Conservation (phyloP, 1,284 basidiomycete species). For the Moniliophthora roreri region DNA sequence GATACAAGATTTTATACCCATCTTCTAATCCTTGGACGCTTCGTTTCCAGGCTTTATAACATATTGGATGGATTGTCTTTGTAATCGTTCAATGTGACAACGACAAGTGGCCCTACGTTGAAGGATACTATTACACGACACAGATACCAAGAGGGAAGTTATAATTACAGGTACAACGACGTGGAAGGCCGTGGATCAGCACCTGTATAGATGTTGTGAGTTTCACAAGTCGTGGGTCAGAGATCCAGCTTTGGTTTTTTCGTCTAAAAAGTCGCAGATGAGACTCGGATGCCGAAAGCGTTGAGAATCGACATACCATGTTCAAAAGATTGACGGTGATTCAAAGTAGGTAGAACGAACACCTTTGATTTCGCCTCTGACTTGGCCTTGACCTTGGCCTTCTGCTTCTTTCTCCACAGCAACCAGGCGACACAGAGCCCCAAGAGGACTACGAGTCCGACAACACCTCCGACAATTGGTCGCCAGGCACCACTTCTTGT, state of each 20-base stretch:
- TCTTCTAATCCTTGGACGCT: conserved; percentile 52
- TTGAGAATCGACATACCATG: not conserved
- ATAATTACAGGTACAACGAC: not conserved
- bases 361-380: not conserved
- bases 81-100: no score
- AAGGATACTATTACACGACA: no score
- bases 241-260: not conserved
- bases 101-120: no score
- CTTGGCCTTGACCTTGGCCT: not conserved
- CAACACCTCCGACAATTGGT: not conserved
- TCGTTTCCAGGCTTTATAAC: not conserved
- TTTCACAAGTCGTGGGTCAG: not conserved
- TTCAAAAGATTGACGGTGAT: not conserved
- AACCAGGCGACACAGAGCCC: not conserved
- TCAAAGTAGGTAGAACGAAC: not conserved
- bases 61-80: not conserved
- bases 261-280: not conserved
- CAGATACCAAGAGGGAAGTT: no score
- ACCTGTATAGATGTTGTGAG: not conserved
- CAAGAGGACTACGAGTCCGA: not conserved
- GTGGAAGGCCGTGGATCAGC: not conserved
- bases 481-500: not conserved
- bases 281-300: not conserved
- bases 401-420: not conserved
- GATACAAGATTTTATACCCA: conserved; percentile 91